These are phyloP conservation scores for Orobanche coerulescens DNA, from an alignment of 257 asterid genomes.

Conservation along the genomic window DNA sequence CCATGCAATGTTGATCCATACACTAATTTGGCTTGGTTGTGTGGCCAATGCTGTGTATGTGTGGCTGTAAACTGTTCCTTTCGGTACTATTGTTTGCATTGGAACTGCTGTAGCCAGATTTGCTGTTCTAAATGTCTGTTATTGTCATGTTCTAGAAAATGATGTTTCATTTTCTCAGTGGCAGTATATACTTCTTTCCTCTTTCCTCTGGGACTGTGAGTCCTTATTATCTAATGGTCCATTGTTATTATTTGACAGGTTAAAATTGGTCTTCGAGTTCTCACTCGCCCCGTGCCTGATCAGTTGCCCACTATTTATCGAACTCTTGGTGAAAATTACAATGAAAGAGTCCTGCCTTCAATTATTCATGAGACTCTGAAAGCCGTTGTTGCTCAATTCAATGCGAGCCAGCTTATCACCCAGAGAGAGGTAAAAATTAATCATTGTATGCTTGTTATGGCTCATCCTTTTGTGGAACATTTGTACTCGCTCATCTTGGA, in stretches of 20 bases:
- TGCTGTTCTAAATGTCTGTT: not conserved
- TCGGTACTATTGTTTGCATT: not conserved
- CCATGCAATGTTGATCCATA: too few species aligned
- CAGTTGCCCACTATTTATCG: constrained; percentile 77
- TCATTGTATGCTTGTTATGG: not conserved
- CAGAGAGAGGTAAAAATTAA: constrained; percentile 69
- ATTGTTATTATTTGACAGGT: constrained; percentile 46
- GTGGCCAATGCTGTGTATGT: not conserved
- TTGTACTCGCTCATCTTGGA: not conserved
- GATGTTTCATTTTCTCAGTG: not conserved
- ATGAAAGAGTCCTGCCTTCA: constrained; percentile 83
- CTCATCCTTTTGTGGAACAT: not conserved
- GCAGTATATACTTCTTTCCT: not conserved
- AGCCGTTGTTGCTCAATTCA: constrained; percentile 87
- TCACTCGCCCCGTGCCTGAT: constrained; percentile 80
- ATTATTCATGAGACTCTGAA: constrained; percentile 85
- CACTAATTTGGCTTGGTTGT: constrained; percentile 11
- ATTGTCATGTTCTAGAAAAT: not conserved
- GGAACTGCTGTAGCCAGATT: not conserved
- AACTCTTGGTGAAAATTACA: constrained; percentile 81
- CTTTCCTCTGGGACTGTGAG: not conserved
- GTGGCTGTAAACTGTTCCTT: not conserved
- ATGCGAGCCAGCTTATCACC: constrained; percentile 93
- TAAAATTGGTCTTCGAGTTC: constrained; percentile 86
- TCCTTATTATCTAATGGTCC: constrained; percentile 9